Percentiles rank a stretch among this genome's conserved stretches.
Conservation (phyloP, 805 yeast genomes). For the Candida adriatica region DNA sequence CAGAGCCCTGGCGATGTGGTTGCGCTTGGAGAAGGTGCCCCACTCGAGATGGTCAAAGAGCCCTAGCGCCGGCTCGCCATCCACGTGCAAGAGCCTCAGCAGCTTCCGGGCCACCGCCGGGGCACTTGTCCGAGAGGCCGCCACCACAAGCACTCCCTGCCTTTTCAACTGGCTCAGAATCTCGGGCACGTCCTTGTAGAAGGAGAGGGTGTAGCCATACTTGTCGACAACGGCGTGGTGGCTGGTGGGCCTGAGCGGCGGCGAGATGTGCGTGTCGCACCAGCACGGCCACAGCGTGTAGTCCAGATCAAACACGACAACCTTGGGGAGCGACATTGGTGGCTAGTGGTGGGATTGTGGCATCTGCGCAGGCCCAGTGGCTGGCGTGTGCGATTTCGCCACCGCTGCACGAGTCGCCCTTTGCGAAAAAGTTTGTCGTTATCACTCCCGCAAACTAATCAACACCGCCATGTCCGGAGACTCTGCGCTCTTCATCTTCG, state of each 20-base stretch:
- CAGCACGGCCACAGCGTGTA: slow-evolving; percentile 79
- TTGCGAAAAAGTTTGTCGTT: too few species aligned
- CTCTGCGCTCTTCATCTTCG: slow-evolving; percentile 11
- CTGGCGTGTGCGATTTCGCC: not conserved
- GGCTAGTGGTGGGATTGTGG: not conserved
- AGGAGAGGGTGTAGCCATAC: slow-evolving; percentile 45
- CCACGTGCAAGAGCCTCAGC: slow-evolving; percentile 45
- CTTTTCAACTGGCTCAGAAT: slow-evolving; percentile 48
- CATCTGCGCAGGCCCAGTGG: not conserved
- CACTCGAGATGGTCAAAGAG: slow-evolving; percentile 57
- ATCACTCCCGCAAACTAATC: too few species aligned
- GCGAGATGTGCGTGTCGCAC: slow-evolving; percentile 69
- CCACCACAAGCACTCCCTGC: slow-evolving; percentile 44
- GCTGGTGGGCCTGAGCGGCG: slow-evolving; percentile 40
- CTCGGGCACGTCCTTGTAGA: slow-evolving; percentile 63
- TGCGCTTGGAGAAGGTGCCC: slow-evolving; percentile 59
- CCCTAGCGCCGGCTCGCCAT: slow-evolving; percentile 42
- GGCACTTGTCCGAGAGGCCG: slow-evolving; percentile 75
- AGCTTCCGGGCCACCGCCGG: slow-evolving; percentile 71
- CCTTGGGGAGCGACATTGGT: slow-evolving; percentile 30
- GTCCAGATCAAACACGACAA: slow-evolving; percentile 69
- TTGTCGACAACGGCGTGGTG: slow-evolving; percentile 39
- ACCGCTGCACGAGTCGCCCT: not conserved
- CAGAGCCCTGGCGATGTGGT: slow-evolving; percentile 51
- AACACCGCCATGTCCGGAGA: slow-evolving; percentile 11